Conservation (phyloP, 1,284 basidiomycete species). For the Papiliotrema laurentii region DNA sequence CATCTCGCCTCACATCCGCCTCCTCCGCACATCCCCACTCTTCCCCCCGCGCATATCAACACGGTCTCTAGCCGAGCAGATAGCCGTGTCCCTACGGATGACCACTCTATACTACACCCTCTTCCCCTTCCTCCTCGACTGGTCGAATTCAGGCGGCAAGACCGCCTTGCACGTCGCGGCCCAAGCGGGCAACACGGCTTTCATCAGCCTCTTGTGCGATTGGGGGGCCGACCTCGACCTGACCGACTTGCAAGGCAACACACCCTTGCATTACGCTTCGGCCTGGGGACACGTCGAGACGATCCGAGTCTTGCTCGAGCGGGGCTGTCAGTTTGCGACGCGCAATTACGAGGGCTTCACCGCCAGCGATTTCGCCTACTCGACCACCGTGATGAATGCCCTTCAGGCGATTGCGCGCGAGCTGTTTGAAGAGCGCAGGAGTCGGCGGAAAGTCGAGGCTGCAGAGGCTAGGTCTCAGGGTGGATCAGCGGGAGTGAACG, state of each 20-base stretch:
- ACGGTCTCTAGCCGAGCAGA: conserved; percentile 16
- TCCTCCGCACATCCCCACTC: conserved; percentile 19
- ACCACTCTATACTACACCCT: conserved; percentile 32
- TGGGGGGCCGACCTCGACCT: conserved; percentile 81
- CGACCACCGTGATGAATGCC: conserved; percentile 45
- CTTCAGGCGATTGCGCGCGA: conserved; percentile 30
- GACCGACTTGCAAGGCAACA: conserved; percentile 84
- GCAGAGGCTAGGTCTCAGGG: too few relatives aligned
- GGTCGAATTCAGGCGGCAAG: conserved; percentile 81
- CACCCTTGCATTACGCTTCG: conserved; percentile 71
- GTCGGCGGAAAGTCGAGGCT: background rate
- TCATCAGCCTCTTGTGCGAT: conserved; percentile 69
- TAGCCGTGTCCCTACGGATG: conserved; percentile 27
- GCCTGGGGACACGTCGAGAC: conserved; percentile 55
- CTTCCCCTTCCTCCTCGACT: conserved; percentile 72
- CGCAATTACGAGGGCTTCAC: conserved; percentile 88
- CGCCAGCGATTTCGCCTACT: conserved; percentile 86
- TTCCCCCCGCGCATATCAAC: conserved; percentile 22
- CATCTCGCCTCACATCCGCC: conserved; percentile 22
- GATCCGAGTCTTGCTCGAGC: conserved; percentile 79
- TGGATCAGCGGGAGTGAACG: too few relatives aligned
- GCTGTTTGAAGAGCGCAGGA: conserved; percentile 21
- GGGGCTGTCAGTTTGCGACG: conserved; percentile 73
- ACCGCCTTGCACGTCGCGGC: conserved; percentile 86
- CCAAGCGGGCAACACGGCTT: conserved; percentile 79